phyloP scores from a whole-genome alignment of 129 eudicot species.

The Heracleum sosnowskyi region DNA sequence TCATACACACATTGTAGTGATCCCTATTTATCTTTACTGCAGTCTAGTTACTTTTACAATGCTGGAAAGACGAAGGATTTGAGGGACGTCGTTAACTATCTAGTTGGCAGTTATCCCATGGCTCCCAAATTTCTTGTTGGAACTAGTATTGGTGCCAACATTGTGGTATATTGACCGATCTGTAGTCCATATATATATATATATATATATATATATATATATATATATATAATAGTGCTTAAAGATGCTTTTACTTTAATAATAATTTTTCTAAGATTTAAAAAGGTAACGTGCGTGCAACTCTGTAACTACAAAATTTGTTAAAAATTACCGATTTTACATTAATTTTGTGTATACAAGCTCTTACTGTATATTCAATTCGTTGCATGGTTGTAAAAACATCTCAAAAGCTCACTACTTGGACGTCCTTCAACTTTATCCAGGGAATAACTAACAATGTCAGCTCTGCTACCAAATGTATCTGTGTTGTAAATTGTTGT shows the following conservation, averaged over 20 bases:
- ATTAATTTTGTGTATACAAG: not conserved
- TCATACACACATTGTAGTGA: not conserved
- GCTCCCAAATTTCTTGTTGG: slow-evolving; percentile 15
- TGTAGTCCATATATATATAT: no score
- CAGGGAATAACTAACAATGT: not conserved
- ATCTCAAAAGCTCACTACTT: not conserved
- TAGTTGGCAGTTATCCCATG: slow-evolving; percentile 1
- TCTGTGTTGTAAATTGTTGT: not conserved
- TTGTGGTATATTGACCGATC: slow-evolving; percentile 11
- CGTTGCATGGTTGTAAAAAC: not conserved
- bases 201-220: no score
- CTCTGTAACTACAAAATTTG: not conserved
- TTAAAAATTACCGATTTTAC: not conserved
- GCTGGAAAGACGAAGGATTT: slow-evolving; percentile 13
- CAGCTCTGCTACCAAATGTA: not conserved
- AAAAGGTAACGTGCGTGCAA: not conserved
- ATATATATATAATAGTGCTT: not conserved
- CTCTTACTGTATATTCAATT: not conserved
- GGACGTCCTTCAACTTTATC: not conserved
- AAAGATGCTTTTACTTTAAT: no score
- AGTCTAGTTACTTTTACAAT: slow-evolving; percentile 8
- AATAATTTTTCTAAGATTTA: no score
- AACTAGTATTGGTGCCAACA: slow-evolving; percentile 12
- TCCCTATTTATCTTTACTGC: not conserved
- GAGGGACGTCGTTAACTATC: not conserved